A percentile compares a stretch with the other conserved stretches of the same genome.
These are phyloP conservation scores for Microdochium bolleyi DNA, from an alignment of 2,329 filamentous ascomycete species.

Conservation along the genomic window DNA sequence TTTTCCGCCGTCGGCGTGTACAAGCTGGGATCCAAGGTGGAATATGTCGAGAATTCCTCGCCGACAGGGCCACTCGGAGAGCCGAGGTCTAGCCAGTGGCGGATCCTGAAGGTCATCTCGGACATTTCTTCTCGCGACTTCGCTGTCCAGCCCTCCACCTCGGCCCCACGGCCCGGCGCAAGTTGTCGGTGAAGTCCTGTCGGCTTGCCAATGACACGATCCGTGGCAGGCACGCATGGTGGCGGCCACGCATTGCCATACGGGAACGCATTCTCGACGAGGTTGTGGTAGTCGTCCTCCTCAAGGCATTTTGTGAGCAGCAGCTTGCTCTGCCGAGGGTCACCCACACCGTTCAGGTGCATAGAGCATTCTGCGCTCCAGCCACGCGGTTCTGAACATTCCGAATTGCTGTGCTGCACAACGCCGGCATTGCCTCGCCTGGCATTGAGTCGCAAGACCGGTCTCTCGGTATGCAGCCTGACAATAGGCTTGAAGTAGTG, in stretches of 20 bases:
- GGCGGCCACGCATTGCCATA: slow-evolving; percentile 69
- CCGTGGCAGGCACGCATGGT: slow-evolving; percentile 53
- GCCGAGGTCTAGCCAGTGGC: slow-evolving; percentile 67
- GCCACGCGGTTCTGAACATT: background rate
- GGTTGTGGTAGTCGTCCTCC: slow-evolving; percentile 23
- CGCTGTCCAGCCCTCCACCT: slow-evolving; percentile 13
- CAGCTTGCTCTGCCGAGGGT: slow-evolving; percentile 57
- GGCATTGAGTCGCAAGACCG: slow-evolving; percentile 51
- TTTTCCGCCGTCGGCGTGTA: slow-evolving; percentile 76
- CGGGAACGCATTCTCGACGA: slow-evolving; percentile 23
- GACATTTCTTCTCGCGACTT: slow-evolving; percentile 52
- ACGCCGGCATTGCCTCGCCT: slow-evolving; percentile 3
- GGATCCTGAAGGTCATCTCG: slow-evolving; percentile 63
- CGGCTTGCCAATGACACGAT: slow-evolving; percentile 36
- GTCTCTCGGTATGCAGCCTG: slow-evolving; percentile 65
- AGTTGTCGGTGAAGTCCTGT: slow-evolving; percentile 11
- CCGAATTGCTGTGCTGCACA: background rate
- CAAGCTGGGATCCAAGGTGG: slow-evolving; percentile 63
- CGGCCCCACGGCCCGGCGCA: background rate
- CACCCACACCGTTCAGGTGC: slow-evolving; percentile 32
- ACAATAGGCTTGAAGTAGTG: slow-evolving; percentile 65
- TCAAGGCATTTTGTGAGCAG: slow-evolving; percentile 50
- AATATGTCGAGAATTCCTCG: slow-evolving; percentile 53
- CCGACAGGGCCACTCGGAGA: slow-evolving; percentile 38
- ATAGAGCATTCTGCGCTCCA: slow-evolving; percentile 42